Evolutionary conservation across 192 early-diverging fungal genomes (phyloP).

Genomic region (Backusella tuberculispora): DNA sequence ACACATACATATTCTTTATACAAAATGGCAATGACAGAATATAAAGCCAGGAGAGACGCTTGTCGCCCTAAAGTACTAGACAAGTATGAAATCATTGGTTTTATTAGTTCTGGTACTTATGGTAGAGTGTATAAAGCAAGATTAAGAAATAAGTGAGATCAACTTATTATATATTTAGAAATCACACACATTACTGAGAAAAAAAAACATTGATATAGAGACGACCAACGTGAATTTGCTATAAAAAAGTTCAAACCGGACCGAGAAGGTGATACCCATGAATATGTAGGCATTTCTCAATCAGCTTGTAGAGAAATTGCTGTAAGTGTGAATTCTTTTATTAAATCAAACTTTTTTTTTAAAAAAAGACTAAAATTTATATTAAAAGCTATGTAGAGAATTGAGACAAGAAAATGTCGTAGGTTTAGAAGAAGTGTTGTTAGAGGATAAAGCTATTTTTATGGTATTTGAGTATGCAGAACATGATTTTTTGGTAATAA

Average conservation of each 20-base stretch:
- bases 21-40: conserved; percentile 56
- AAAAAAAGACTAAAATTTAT: not conserved
- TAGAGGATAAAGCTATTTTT: conserved; percentile 92
- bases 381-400: conserved; percentile 77
- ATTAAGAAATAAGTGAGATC: conserved; percentile 53
- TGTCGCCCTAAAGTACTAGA: conserved; percentile 61
- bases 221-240: conserved; percentile 69
- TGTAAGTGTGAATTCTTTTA: conserved; percentile 41
- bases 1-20: not conserved
- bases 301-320: conserved; percentile 93
- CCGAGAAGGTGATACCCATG: conserved; percentile 81
- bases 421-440: conserved; percentile 81
- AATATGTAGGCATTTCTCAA: conserved; percentile 85
- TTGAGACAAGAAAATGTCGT: conserved; percentile 90
- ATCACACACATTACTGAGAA: not conserved
- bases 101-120: conserved; percentile 95
- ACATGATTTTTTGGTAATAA: conserved; percentile 80
- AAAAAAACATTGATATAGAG: conserved; percentile 28
- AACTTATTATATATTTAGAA: not conserved
- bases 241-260: conserved; percentile 99
- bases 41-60: conserved; percentile 57
- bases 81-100: conserved; percentile 87
- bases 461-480: conserved; percentile 99
- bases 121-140: conserved; percentile 94
- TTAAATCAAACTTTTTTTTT: not conserved